Base-by-base conservation (phyloP, 2,329 filamentous ascomycete species). In the Salinomyces thailandicus region DNA sequence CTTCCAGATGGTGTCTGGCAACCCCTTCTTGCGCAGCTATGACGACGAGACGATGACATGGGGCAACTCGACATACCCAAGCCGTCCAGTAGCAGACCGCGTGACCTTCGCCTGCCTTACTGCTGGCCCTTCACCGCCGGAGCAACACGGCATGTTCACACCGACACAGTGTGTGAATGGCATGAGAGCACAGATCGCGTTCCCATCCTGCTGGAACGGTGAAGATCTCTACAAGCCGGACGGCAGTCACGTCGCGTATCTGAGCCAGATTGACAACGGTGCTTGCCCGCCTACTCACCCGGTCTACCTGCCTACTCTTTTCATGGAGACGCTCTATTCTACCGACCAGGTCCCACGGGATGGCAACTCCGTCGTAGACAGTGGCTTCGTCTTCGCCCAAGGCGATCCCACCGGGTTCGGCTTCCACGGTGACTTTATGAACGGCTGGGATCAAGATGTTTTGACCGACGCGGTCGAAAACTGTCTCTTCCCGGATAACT, bases 1-100 rank as follows among this genome's bases (percentile, higher is more conserved):
- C 12, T 69, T 89, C 45, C 73, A 76, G 54, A 85, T 89, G 63
- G 53, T 87, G 30, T 75, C 71, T 39, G 83, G 83, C 30, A 68
- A 84, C 50, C 61, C 73, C 17, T 64, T 55, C 49, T 64, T 68
- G 35, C 72, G 80, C 33, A 64, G 69, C 19, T 59, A 57, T 27
- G 58, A 59, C 33, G 53, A 52, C 39, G 41, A 48, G n/a, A 47
- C 53, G 5, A 47, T 59, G 24, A 63, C 59, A 8, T 62, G 51
- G 44, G 57, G 56, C 18, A 60, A 55, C 30, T 47, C 45, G 9
- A 49, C 45, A 15, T 58, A 52, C 43, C 50, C 54, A 15, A 46
- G 51, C 24, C 50, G 61, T 8, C 58, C 60, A 1, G 71, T 74
- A 41, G 78, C 77, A 13, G 57, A 63, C 26, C 64, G 66, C 35